phyloP scores from a whole-genome alignment of 2,329 filamentous ascomycete species.

The Blastomyces parvus region DNA sequence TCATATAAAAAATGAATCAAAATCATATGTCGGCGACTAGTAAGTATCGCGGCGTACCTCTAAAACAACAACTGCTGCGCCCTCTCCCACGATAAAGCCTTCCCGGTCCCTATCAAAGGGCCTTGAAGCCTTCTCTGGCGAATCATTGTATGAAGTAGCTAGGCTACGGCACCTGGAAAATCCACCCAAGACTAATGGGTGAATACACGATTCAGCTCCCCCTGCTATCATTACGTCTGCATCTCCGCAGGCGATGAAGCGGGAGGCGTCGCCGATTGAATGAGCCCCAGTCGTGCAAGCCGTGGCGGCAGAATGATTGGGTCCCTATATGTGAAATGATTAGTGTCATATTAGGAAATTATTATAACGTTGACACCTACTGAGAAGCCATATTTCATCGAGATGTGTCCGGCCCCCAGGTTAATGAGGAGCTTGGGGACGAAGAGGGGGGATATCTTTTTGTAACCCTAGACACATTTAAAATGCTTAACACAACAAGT shows the following conservation, averaged over 20 bases:
- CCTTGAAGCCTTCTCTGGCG: conserved; percentile 61
- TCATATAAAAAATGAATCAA: not conserved
- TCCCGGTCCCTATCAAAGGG: conserved; percentile 73
- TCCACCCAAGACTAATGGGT: conserved; percentile 83
- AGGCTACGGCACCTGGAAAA: conserved; percentile 83
- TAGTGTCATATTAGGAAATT: not conserved
- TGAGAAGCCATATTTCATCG: conserved; percentile 79
- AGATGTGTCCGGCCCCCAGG: conserved; percentile 85
- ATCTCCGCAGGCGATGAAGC: conserved; percentile 83
- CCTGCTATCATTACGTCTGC: conserved; percentile 95
- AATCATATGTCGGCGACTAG: too few relatives aligned
- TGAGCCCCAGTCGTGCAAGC: conserved; percentile 95
- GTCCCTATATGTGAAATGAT: conserved; percentile 46
- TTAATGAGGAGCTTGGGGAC: conserved; percentile 92
- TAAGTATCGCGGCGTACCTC: conserved; percentile 46
- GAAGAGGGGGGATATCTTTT: conserved; percentile 85
- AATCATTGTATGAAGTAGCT: conserved; percentile 67
- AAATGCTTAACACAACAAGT: conserved; percentile 5
- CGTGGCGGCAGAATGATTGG: conserved; percentile 86
- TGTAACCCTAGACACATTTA: conserved; percentile 59
- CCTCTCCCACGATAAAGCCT: conserved; percentile 90
- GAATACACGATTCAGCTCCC: conserved; percentile 88
- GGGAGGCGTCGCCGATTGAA: conserved; percentile 85
- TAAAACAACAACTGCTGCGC: conserved; percentile 75
- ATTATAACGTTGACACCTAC: conserved; percentile 24